These are phyloP conservation scores for Noccaea bulbosa DNA, from an alignment of 345 rosid species.

Conservation along the genomic window DNA sequence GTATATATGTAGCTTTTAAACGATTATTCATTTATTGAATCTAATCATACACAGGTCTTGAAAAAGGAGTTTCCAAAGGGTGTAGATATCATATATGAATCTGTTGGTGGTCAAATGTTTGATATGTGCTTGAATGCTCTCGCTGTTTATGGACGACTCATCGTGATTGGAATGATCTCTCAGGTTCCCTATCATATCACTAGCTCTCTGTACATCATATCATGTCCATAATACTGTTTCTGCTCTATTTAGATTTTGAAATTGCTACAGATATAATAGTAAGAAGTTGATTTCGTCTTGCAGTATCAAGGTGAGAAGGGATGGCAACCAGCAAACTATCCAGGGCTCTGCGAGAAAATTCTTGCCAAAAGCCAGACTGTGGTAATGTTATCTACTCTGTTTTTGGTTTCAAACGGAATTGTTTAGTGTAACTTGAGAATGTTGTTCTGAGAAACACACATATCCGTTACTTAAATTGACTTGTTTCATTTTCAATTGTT, in stretches of 20 bases:
- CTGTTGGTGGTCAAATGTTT: slow-evolving; percentile 96
- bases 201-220: slow-evolving; percentile 10
- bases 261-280: neutral
- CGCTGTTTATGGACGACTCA: slow-evolving; percentile 78
- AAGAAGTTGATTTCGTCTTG: slow-evolving; percentile 22
- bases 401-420: neutral
- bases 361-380: slow-evolving; percentile 92
- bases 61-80: slow-evolving; percentile 87
- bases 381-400: slow-evolving; percentile 56
- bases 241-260: slow-evolving; percentile 11
- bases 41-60: slow-evolving; percentile 58
- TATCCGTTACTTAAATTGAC: neutral
- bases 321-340: slow-evolving; percentile 84
- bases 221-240: neutral
- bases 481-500: slow-evolving; percentile 10
- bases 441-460: neutral
- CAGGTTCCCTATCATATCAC: slow-evolving; percentile 57
- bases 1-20: too few relatives aligned
- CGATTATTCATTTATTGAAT: neutral
- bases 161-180: slow-evolving; percentile 97
- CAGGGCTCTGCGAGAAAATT: slow-evolving; percentile 90
- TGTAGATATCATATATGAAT: slow-evolving; percentile 82
- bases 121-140: slow-evolving; percentile 83
- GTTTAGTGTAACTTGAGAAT: neutral
- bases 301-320: slow-evolving; percentile 96